These are phyloP conservation scores for Trichocomaceae sp. DNA, from an alignment of 2,329 filamentous ascomycete genomes.

Conservation along the genomic window DNA sequence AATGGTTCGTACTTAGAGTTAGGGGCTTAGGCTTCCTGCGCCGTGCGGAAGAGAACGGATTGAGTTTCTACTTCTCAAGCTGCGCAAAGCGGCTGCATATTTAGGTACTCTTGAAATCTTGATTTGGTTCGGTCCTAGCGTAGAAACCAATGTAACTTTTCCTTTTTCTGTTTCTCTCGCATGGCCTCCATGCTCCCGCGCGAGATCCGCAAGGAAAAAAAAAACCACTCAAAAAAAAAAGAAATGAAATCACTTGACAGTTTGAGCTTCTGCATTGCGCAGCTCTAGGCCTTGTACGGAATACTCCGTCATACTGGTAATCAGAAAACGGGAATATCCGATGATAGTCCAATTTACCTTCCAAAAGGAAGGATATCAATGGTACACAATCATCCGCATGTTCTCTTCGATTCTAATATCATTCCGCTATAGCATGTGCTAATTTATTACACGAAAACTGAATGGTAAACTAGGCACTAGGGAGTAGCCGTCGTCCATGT, in stretches of 20 bases:
- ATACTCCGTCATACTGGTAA: neutral
- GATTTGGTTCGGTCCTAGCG: neutral
- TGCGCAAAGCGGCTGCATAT: neutral
- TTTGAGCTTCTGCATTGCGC: neutral
- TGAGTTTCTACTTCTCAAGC: neutral
- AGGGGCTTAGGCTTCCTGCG: neutral
- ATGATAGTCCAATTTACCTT: too few species aligned
- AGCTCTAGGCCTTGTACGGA: neutral
- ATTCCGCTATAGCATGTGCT: neutral
- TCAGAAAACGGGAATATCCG: too few species aligned
- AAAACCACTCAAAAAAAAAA: neutral
- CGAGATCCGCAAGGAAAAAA: neutral
- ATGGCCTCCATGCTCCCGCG: conserved; percentile 4
- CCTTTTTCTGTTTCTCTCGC: neutral
- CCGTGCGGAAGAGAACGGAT: neutral
- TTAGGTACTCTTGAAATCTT: neutral
- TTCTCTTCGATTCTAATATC: neutral
- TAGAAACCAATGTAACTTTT: neutral
- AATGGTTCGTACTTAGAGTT: neutral
- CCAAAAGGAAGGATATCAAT: neutral
- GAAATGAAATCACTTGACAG: neutral
- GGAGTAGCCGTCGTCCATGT: neutral
- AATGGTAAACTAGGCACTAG: neutral
- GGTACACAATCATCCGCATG: neutral
- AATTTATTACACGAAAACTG: too few species aligned